Evolutionary conservation across 1,139 yeast genomes (phyloP).

Genomic region (Hansenula anomala): DNA sequence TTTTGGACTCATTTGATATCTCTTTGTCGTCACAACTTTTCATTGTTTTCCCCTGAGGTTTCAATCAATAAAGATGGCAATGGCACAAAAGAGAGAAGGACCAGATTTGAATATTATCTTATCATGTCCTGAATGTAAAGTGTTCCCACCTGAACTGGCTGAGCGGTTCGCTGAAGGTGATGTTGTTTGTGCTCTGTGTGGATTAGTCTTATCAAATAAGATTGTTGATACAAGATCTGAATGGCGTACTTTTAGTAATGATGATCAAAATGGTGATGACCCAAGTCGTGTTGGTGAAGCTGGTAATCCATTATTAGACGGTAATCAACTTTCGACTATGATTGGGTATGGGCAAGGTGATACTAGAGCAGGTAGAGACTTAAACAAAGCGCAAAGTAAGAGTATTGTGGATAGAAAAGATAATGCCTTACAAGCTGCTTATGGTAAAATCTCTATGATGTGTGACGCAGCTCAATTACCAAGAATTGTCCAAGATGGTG

Average conservation of each 20-base stretch:
- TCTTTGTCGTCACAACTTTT: background rate
- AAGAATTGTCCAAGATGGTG: conserved; percentile 93
- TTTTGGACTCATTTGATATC: background rate
- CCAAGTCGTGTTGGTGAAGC: conserved; percentile 99
- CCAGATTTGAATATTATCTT: conserved; percentile 84
- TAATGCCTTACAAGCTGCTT: conserved; percentile 83
- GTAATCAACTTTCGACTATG: conserved; percentile 88
- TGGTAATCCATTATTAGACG: conserved; percentile 88
- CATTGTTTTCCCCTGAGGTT: background rate
- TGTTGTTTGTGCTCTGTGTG: conserved; percentile 96
- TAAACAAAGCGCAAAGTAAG: conserved; percentile 84
- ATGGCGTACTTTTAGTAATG: conserved; percentile 97
- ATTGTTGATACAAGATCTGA: conserved; percentile 95
- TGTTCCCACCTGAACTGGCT: conserved; percentile 90
- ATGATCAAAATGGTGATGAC: conserved; percentile 96
- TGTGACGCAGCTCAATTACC: conserved; percentile 97
- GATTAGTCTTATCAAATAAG: conserved; percentile 85
- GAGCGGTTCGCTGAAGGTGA: conserved; percentile 97
- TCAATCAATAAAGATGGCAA: conserved; percentile 3
- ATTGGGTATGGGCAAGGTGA: conserved; percentile 84
- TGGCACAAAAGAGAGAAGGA: conserved; percentile 32
- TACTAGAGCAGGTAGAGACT: conserved; percentile 69
- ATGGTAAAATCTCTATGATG: conserved; percentile 88
- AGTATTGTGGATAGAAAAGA: conserved; percentile 85
- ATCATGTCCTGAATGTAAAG: conserved; percentile 94